Evolutionary conservation across 306 rosid genomes (phyloP), one percentile per base, ranked within the genome.

Genomic region (Dalbergia oliveri): DNA sequence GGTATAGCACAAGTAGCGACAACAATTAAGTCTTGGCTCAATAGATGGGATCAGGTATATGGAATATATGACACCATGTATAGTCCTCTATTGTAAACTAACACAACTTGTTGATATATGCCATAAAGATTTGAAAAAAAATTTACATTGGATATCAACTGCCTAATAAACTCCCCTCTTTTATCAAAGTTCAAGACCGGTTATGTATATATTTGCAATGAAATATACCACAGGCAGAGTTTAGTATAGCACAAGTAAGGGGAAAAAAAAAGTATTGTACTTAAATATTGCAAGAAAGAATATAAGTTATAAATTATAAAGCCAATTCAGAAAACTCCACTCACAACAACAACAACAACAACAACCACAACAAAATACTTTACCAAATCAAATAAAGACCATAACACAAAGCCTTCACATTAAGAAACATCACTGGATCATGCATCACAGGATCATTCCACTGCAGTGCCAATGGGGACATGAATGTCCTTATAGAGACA

Each of bases 401-500:
- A 74, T 21, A 15, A 60, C 73, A 60, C 11, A 61, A 47, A 54
- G 44, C 54, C 49, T 49, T 64, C 9, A 16, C 60, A 63, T 47
- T 73, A n/a, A n/a, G n/a, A n/a, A n/a, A n/a, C n/a, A 11, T 39
- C 11, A 9, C 59, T 5, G 26, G 19, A 14, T 4, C 41, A 19
- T 21, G 15, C 31, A 70, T 33, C 82, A 75, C 50, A 68, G 50
- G 79, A 54, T 56, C 37, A 43, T 26, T 78, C 62, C 47, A 64
- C 49, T 26, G 80, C 84, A 75, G 71, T 75, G 10, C 10, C 54
- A 74, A 26, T 37, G 0, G 91, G 93, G 3, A 91, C 92, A 71
- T 50, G 90, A 66, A 91, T 63, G 57, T 91, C 90, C 86, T 86
- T 87, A 62, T 88, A 89, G 35, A 82, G 69, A 73, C 97, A 91